phyloP scores from a whole-genome alignment of 1,284 basidiomycete species.

The Leccinum solheimii region DNA sequence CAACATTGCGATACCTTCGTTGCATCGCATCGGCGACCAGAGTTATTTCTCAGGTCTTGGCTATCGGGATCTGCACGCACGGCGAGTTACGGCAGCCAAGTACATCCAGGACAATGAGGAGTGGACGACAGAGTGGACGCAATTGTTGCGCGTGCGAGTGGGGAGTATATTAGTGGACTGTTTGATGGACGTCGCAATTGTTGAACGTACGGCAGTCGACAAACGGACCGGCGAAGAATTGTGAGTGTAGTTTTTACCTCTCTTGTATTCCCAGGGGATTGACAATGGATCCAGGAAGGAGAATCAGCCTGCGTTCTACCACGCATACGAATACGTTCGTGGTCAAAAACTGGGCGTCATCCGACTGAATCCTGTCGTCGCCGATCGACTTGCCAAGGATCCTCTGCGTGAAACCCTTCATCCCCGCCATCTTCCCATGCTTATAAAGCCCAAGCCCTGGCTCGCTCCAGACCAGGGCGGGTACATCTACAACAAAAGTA shows the following conservation, averaged over 20 bases:
- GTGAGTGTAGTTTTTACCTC: constrained; percentile 41
- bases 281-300: constrained; percentile 54
- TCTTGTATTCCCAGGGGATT: constrained; percentile 3
- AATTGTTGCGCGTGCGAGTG: constrained; percentile 72
- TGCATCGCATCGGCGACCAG: constrained; percentile 39
- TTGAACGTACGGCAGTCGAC: constrained; percentile 63
- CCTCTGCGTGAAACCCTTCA: constrained; percentile 77
- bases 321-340: constrained; percentile 91
- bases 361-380: constrained; percentile 81
- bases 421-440: constrained; percentile 95
- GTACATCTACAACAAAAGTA: constrained; percentile 79
- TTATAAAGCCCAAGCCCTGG: constrained; percentile 92
- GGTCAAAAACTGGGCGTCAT: constrained; percentile 93
- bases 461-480: constrained; percentile 77
- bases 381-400: constrained; percentile 80
- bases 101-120: constrained; percentile 64
- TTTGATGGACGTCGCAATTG: constrained; percentile 81
- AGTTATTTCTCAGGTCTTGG: constrained; percentile 60
- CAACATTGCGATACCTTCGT: constrained; percentile 53
- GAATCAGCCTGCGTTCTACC: constrained; percentile 88
- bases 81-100: constrained; percentile 63
- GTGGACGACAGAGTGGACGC: constrained; percentile 84
- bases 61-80: constrained; percentile 56
- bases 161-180: constrained; percentile 85
- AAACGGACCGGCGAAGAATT: constrained; percentile 56